Conservation (phyloP, 2,329 filamentous ascomycete species). For the Fusarium coicis region DNA sequence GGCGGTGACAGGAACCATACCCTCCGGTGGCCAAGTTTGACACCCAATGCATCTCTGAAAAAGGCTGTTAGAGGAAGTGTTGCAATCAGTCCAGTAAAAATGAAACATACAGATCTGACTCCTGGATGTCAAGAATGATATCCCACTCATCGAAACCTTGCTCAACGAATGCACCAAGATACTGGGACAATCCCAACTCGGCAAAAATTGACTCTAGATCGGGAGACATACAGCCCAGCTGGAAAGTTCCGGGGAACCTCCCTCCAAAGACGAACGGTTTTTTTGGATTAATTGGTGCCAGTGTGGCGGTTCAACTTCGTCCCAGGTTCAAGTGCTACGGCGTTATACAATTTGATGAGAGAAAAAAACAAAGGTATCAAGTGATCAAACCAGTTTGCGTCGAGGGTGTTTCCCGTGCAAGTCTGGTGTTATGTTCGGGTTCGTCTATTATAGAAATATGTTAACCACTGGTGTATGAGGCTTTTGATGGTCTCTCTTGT, state of each 20-base stretch:
- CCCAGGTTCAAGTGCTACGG: slow-evolving; percentile 1
- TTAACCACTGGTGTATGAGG: not conserved
- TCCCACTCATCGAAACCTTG: slow-evolving; percentile 90
- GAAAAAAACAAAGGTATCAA: not conserved
- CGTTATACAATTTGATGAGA: not conserved
- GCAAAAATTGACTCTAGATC: slow-evolving; percentile 73
- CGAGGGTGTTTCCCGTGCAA: not conserved
- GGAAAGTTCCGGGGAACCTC: slow-evolving; percentile 25
- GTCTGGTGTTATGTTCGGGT: not conserved
- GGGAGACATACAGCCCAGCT: slow-evolving; percentile 57
- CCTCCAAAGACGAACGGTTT: slow-evolving; percentile 3
- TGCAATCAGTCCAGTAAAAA: not conserved
- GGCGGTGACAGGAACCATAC: slow-evolving; percentile 59
- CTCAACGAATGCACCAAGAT: slow-evolving; percentile 76
- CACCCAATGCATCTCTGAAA: slow-evolving; percentile 73
- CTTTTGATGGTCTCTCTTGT: not conserved
- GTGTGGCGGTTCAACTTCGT: slow-evolving; percentile 19
- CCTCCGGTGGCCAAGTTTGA: slow-evolving; percentile 84
- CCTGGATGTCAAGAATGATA: slow-evolving; percentile 83
- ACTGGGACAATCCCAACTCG: slow-evolving; percentile 82
- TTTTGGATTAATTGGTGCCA: slow-evolving; percentile 33
- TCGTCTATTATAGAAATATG: not conserved
- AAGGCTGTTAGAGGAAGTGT: slow-evolving; percentile 32
- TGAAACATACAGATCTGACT: slow-evolving; percentile 77
- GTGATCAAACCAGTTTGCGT: not conserved